Percentiles rank a stretch among this genome's conserved stretches.
phyloP scores from a whole-genome alignment of 2,329 filamentous ascomycete species.

The Microdochium nivale region DNA sequence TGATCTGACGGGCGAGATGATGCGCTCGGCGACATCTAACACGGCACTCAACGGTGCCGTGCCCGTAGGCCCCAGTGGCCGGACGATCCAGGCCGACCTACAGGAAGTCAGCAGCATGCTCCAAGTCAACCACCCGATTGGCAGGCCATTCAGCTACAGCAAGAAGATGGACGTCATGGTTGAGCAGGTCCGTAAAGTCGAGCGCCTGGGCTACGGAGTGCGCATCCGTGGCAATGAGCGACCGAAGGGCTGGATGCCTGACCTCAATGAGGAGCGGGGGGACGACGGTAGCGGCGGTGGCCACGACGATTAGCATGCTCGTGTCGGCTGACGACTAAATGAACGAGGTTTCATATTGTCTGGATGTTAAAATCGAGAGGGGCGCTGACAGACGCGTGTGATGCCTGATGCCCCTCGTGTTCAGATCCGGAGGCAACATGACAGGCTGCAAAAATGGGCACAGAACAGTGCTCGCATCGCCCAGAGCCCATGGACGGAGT shows the following conservation, averaged over 20 bases:
- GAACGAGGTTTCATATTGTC: no score
- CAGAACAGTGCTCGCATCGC: no score
- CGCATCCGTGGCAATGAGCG: constrained; percentile 80
- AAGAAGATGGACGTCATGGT: constrained; percentile 84
- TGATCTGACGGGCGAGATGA: constrained; percentile 91
- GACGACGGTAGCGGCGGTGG: constrained; percentile 8
- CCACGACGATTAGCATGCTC: constrained; percentile 5
- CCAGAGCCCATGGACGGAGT: no score
- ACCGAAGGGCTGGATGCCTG: constrained; percentile 87
- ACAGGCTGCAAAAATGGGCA: no score
- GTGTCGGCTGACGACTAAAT: neutral
- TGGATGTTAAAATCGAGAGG: no score
- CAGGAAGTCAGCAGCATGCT: constrained; percentile 68
- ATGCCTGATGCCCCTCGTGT: no score
- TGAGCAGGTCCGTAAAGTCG: constrained; percentile 86
- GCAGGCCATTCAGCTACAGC: constrained; percentile 43
- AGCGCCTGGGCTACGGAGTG: constrained; percentile 81
- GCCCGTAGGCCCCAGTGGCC: constrained; percentile 29
- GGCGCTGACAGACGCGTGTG: no score
- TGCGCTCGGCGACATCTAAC: constrained; percentile 88
- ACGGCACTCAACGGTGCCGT: constrained; percentile 65
- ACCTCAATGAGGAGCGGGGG: constrained; percentile 37
- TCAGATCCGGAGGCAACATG: no score
- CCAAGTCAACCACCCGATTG: constrained; percentile 60
- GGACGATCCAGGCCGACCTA: constrained; percentile 71